Base-by-base conservation (phyloP, 2,329 filamentous ascomycete genomes). In the Akanthomyces muscarius region DNA sequence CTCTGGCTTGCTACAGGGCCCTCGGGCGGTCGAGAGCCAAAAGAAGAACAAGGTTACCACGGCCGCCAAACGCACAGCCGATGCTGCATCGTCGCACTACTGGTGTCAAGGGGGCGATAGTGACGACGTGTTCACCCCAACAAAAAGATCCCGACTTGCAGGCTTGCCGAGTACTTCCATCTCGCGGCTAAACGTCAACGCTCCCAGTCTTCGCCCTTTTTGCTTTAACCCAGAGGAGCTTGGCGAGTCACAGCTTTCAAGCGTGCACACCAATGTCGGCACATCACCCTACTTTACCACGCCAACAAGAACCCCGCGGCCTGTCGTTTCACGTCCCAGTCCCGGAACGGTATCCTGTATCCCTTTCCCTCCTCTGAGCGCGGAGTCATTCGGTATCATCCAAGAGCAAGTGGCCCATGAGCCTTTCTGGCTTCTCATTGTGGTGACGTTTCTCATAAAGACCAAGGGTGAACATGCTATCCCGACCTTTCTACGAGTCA, bases 401-500 rank as follows among this genome's bases (percentile, higher is more conserved):
- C 93, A 97, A 72, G 93, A 97, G 72, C 83, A 88, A 66, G 83
- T 96, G 18, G 86, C 87, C 2, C 75, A 84, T 56, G 83, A 92
- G 63, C 89, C 92, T 0, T 97, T 96, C 73, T 88, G 87, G 66
- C 83, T 97, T 1, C 83, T 97, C 1, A 81, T 97, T 36, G 92
- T 90, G 14, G 88, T 92, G 5, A 92, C 91, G 0, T 93, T 97
- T 69, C 85, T 97, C 36, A 94, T 94, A 73, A 87, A 89, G 64
- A 97, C 92, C 0, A 81, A 85, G 3, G 93, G 91, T 13, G 83
- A 80, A 53, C 81, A 85, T 11, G 91, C 92, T 4, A 87, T 95
- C 33, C 93, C 93, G 0, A 81, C 89, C 0, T 89, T 96, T 67
- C 88, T 87, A 71, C 71, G 80, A 16, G 78, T 97, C 14, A 88